Evolutionary conservation across 352 stramenopile genomes (phyloP), one percentile per base, ranked within the genome.

Genomic region (Saprolegnia parasitica): DNA sequence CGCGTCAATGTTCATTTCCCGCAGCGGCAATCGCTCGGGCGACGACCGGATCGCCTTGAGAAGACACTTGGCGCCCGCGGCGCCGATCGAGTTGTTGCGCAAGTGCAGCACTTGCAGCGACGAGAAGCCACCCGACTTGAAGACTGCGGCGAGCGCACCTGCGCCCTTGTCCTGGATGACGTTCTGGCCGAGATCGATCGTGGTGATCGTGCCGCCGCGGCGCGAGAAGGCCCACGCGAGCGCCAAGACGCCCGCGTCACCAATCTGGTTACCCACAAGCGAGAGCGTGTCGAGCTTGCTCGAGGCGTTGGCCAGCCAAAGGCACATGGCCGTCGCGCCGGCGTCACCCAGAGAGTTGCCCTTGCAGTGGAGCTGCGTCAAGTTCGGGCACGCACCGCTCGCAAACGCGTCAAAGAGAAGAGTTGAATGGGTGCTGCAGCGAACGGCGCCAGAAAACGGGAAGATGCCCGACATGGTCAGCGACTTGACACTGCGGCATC

Each of bases 1-100:
- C 10, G 63, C 63, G 40, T 70, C 63, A 52, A 70, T 70, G 50
- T 70, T 70, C 42, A 70, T 70, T 39, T 70, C 63, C 18, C 63
- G 63, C 46, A 70, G 37, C n/a, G 54, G 54, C 29, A 58, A 26
- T 11, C 42, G 63, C 46, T n/a, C 16, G 39, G 23, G 42, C 49
- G 63, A 61, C 13, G 63, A 24, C 29, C 63, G 63, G 10, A 70
- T 58, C 16, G 55, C 63, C 42, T 70, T 52, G 20, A 70, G 63
- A 10, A 70, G 50, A 23, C 63, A 70, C 54, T 70, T 70, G 54
- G 63, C 63, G 16, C 63, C 63, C 5, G 63, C 20, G 4, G 63
- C 35, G 8, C 55, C 55, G 46, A 70, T 70, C 35, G 63, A 21
- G 29, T 70, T 70, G 20, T 39, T 26, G 16, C 47, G 45, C 15